A percentile compares a stretch with the other conserved stretches of the same genome.
These are phyloP conservation scores for Aspergillus carlsbadensis DNA, from an alignment of 495 filamentous ascomycete genomes.

Conservation along the genomic window DNA sequence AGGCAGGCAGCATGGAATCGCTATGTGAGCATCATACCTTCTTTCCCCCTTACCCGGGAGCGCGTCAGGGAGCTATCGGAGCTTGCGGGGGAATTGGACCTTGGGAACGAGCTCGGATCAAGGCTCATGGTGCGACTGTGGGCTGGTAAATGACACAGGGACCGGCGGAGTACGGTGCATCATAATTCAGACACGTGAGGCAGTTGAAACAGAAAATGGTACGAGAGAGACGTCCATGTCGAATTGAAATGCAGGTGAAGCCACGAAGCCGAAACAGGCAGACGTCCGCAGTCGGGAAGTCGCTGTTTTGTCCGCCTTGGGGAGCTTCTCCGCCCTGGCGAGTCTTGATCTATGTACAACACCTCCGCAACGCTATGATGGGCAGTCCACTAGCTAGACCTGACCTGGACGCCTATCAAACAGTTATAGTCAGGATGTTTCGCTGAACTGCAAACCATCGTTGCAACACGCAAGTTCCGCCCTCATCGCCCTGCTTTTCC, in stretches of 20 bases:
- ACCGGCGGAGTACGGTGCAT: slow-evolving; percentile 28
- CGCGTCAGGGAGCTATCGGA: slow-evolving; percentile 73
- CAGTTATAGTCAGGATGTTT: slow-evolving; percentile 4
- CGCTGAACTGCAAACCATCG: background rate
- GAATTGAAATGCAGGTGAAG: slow-evolving; percentile 16
- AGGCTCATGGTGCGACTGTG: slow-evolving; percentile 62
- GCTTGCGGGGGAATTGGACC: slow-evolving; percentile 72
- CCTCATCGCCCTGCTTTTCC: background rate
- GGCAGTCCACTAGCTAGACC: background rate
- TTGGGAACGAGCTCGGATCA: slow-evolving; percentile 62
- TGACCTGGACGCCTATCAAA: background rate
- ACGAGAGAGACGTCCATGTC: slow-evolving; percentile 21
- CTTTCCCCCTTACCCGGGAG: slow-evolving; percentile 51
- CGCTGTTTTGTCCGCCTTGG: slow-evolving; percentile 13
- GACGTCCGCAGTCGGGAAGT: slow-evolving; percentile 10
- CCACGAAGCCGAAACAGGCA: slow-evolving; percentile 33
- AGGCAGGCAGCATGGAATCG: background rate
- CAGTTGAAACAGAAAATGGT: slow-evolving; percentile 14
- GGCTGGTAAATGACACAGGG: slow-evolving; percentile 24
- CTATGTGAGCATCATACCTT: slow-evolving; percentile 37
- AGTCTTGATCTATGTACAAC: background rate
- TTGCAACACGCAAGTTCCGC: background rate
- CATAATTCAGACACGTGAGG: slow-evolving; percentile 37
- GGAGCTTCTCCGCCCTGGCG: slow-evolving; percentile 3
- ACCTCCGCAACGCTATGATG: slow-evolving; percentile 1